Evolutionary conservation across 306 rosid genomes (phyloP).

Genomic region (Cicer arietinum): DNA sequence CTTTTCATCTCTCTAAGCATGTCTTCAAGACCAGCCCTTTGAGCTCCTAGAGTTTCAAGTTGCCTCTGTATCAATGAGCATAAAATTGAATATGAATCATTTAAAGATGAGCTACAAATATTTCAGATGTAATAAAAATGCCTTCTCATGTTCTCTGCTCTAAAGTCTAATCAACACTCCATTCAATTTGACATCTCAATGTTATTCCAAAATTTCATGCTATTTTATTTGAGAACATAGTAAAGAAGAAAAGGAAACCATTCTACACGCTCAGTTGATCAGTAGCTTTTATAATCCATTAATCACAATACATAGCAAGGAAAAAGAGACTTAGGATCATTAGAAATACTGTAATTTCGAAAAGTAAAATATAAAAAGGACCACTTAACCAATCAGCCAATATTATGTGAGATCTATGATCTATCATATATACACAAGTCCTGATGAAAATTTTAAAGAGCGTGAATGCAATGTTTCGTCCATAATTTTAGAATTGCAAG

Average conservation of each 20-base stretch:
- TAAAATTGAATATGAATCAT: constrained; percentile 37
- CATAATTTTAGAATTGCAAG: constrained; percentile 7
- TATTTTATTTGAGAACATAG: background rate
- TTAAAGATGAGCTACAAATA: constrained; percentile 17
- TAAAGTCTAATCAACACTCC: background rate
- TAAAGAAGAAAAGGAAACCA: constrained; percentile 26
- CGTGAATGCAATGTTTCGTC: background rate
- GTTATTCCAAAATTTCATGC: constrained; percentile 10
- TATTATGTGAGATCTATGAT: background rate
- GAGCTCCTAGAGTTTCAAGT: constrained; percentile 95
- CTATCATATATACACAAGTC: background rate
- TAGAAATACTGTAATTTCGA: background rate
- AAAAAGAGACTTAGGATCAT: constrained; percentile 11
- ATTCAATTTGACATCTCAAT: constrained; percentile 32
- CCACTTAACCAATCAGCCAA: background rate
- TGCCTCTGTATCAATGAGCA: constrained; percentile 81
- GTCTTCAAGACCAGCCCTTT: constrained; percentile 99
- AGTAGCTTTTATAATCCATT: constrained; percentile 2
- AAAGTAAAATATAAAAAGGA: background rate
- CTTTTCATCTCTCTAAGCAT: constrained; percentile 99
- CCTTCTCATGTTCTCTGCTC: constrained; percentile 12
- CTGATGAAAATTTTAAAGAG: background rate
- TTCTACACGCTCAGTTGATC: constrained; percentile 20
- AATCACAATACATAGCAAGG: background rate
- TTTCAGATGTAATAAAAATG: constrained; percentile 10